Evolutionary conservation across 768 basidiomycete genomes (phyloP).

Genomic region (Trametes meyenii): DNA sequence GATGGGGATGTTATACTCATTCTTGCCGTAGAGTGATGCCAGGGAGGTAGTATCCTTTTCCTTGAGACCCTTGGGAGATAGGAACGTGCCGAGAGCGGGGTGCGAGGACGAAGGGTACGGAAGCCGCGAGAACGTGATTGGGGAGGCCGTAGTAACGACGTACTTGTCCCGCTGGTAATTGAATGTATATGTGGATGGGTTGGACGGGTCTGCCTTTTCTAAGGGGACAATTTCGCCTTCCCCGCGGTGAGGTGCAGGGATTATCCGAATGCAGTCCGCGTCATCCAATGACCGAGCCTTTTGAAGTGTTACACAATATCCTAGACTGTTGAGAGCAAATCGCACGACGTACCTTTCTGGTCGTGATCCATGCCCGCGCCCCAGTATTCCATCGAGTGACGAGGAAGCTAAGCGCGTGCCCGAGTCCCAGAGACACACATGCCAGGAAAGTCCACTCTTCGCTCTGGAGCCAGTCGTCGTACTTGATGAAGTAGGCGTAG

Average conservation of each 20-base stretch:
- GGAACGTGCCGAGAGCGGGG: constrained; percentile 71
- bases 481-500: constrained; percentile 90
- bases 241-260: constrained; percentile 81
- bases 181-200: constrained; percentile 77
- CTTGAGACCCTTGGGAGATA: constrained; percentile 58
- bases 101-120: constrained; percentile 83
- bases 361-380: constrained; percentile 80
- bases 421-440: constrained; percentile 79
- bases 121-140: constrained; percentile 71
- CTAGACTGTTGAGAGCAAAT: too few species aligned
- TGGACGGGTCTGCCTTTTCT: constrained; percentile 58
- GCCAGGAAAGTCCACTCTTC: constrained; percentile 99
- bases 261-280: constrained; percentile 80
- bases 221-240: constrained; percentile 87
- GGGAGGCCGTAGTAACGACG: constrained; percentile 59
- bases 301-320: background rate
- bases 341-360: constrained; percentile 56
- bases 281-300: constrained; percentile 66
- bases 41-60: constrained; percentile 52
- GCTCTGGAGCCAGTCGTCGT: constrained; percentile 87
- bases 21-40: constrained; percentile 78
- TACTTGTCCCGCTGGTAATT: constrained; percentile 96
- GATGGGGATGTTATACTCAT: constrained; percentile 96
- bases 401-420: constrained; percentile 92
- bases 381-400: constrained; percentile 87